Percentiles rank a stretch among this genome's conserved stretches.
phyloP scores from a whole-genome alignment of 1,139 yeast genomes.

The Debaryomyces singareniensis region DNA sequence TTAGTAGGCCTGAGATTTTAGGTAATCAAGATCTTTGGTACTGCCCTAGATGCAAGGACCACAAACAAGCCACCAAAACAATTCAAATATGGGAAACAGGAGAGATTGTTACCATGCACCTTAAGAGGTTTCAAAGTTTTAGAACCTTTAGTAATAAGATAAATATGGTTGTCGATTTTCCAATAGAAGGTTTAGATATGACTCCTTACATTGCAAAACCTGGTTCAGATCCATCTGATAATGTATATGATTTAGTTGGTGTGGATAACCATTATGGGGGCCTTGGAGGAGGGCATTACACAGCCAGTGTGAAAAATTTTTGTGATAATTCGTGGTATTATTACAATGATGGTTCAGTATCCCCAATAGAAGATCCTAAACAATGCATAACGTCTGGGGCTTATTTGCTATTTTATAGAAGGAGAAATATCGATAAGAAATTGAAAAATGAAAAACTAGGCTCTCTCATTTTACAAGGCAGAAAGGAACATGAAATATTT shows the following conservation, averaged over 20 bases:
- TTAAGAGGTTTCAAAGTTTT: slow-evolving; percentile 85
- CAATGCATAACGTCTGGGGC: slow-evolving; percentile 77
- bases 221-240: too few relatives aligned
- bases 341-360: slow-evolving; percentile 80
- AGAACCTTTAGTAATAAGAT: slow-evolving; percentile 86
- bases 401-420: slow-evolving; percentile 77
- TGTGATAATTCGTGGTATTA: slow-evolving; percentile 81
- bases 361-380: slow-evolving; percentile 49
- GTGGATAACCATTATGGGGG: slow-evolving; percentile 97
- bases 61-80: slow-evolving; percentile 84
- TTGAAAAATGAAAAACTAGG: slow-evolving; percentile 34
- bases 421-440: slow-evolving; percentile 28
- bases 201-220: slow-evolving; percentile 49
- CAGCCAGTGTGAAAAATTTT: slow-evolving; percentile 81
- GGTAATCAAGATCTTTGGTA: slow-evolving; percentile 93
- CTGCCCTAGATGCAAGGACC: slow-evolving; percentile 85
- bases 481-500: slow-evolving; percentile 11
- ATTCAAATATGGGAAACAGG: slow-evolving; percentile 91
- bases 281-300: slow-evolving; percentile 95
- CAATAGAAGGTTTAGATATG: slow-evolving; percentile 78
- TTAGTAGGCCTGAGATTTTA: slow-evolving; percentile 77
- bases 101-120: slow-evolving; percentile 81
- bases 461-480: slow-evolving; percentile 19
- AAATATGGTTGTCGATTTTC: slow-evolving; percentile 79
- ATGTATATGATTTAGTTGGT: slow-evolving; percentile 77